Evolutionary conservation across 2,329 filamentous ascomycete genomes (phyloP).

Genomic region (Fusarium metavorans): DNA sequence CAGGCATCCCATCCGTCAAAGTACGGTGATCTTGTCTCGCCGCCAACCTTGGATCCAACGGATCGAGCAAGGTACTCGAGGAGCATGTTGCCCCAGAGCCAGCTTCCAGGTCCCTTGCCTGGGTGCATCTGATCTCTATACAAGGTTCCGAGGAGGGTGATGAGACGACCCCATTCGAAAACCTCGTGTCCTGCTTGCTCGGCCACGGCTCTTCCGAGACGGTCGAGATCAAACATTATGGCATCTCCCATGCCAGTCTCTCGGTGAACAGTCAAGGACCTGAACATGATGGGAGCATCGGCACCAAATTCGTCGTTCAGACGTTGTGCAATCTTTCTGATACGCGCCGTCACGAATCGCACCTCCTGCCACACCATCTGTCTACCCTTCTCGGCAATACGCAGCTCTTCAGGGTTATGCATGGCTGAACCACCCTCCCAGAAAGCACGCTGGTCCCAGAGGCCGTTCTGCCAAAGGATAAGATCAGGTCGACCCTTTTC

Average conservation of each 20-base stretch:
- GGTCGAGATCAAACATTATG: conserved; percentile 36
- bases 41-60: conserved; percentile 1
- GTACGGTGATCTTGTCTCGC: conserved; percentile 10
- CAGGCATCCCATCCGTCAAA: conserved; percentile 22
- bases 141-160: conserved; percentile 18
- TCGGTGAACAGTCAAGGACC: conserved; percentile 27
- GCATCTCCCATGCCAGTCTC: conserved; percentile 28
- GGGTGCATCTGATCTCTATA: conserved; percentile 25
- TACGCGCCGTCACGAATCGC: conserved; percentile 28
- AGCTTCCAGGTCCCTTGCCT: conserved; percentile 29
- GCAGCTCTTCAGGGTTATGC: background rate
- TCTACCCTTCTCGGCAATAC: conserved; percentile 12
- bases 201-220: conserved; percentile 25
- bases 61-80: conserved; percentile 30
- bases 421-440: conserved; percentile 21
- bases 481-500: conserved; percentile 24
- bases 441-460: conserved; percentile 33
- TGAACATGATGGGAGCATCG: conserved; percentile 26
- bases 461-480: conserved; percentile 34
- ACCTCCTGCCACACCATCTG: conserved; percentile 36
- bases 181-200: conserved; percentile 37
- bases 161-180: conserved; percentile 32
- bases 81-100: conserved; percentile 35
- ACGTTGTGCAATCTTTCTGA: conserved; percentile 23
- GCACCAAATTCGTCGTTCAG: conserved; percentile 23